Conservation (phyloP, 2,329 filamentous ascomycete genomes). For the Claviceps capensis region DNA sequence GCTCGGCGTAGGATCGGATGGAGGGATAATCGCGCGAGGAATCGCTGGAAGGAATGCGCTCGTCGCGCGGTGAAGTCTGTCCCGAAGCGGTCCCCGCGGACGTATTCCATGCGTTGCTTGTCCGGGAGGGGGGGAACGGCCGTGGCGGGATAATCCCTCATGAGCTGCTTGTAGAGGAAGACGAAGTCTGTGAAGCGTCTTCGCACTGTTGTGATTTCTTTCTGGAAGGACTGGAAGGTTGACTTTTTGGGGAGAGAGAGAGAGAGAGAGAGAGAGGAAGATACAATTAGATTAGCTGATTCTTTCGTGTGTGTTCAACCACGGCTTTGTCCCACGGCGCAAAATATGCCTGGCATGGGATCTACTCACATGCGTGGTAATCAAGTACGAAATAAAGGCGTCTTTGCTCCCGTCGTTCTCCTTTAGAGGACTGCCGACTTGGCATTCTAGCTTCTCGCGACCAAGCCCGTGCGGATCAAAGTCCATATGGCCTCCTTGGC, state of each 20-base stretch:
- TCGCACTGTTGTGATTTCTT: slow-evolving; percentile 62
- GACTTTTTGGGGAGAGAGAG: slow-evolving; percentile 45
- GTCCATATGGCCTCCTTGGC: slow-evolving; percentile 27
- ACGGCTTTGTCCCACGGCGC: too few relatives aligned
- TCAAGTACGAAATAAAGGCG: slow-evolving; percentile 88
- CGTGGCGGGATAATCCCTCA: slow-evolving; percentile 76
- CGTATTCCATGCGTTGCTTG: slow-evolving; percentile 99
- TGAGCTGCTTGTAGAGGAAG: slow-evolving; percentile 85
- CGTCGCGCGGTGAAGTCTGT: slow-evolving; percentile 81
- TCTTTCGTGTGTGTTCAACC: too few relatives aligned
- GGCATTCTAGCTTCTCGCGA: slow-evolving; percentile 68
- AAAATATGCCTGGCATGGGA: not conserved
- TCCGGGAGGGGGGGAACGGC: slow-evolving; percentile 91
- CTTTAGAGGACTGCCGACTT: slow-evolving; percentile 72
- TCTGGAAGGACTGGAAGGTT: slow-evolving; percentile 87
- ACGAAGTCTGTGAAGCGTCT: slow-evolving; percentile 96
- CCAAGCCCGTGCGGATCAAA: slow-evolving; percentile 49
- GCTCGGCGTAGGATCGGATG: slow-evolving; percentile 82
- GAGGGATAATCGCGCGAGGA: slow-evolving; percentile 71
- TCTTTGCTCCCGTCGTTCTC: slow-evolving; percentile 96
- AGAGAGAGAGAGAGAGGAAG: not conserved
- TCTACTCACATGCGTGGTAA: slow-evolving; percentile 64
- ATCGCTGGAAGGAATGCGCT: slow-evolving; percentile 81
- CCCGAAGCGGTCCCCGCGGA: slow-evolving; percentile 89
- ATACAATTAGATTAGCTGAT: not conserved